Base-by-base conservation (phyloP, 1,139 yeast species). In the Taiozyma sp. region DNA sequence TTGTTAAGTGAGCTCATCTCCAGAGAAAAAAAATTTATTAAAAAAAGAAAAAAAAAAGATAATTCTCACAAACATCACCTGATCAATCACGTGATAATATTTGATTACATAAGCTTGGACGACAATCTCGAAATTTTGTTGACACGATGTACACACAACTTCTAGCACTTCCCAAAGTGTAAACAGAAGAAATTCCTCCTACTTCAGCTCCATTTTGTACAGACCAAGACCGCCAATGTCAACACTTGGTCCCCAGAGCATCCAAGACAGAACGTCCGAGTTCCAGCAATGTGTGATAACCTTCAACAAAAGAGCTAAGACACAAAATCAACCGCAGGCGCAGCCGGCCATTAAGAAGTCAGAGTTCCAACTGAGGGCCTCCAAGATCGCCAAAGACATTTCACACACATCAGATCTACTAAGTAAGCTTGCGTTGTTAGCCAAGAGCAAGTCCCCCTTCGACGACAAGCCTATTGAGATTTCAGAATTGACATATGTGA, bases 381-480 rank as follows among this genome's bases (percentile, higher is more conserved):
- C 93, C 39, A 71, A 75, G 29, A 88, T 93, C 44, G 97, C 98
- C 47, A 85, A 83, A 62, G 97, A 93, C 62, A 89, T 93, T 50
- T 85, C 90, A 19, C 85, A 83, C 53, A 89, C 95, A n/a, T 91
- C 97, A 3, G 90, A 83, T 52, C 74, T 90, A 62, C 75, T 95
- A 53, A 82, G 87, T 46, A 85, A 90, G 60, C 74, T 93, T 47
- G 97, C 99, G 1, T 69, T 80, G 45, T 69, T 93, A 56, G 97
- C 99, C 10, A 88, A 86, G 66, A 75, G 91, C 60, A 91, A 90
- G 66, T 96, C 97, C n/a, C 70, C 93, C 63, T 88, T 93, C 62
- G 97, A 91, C 65, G 99, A 95, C 68, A 84, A 87, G 59, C 97
- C 99, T 1, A 84, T 88, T 32, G 99, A 93, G 65, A 88, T 95